A percentile compares a stretch with the other conserved stretches of the same genome.
phyloP scores from a whole-genome alignment of 768 basidiomycete species.

The Omphalotus guepiniiformis region DNA sequence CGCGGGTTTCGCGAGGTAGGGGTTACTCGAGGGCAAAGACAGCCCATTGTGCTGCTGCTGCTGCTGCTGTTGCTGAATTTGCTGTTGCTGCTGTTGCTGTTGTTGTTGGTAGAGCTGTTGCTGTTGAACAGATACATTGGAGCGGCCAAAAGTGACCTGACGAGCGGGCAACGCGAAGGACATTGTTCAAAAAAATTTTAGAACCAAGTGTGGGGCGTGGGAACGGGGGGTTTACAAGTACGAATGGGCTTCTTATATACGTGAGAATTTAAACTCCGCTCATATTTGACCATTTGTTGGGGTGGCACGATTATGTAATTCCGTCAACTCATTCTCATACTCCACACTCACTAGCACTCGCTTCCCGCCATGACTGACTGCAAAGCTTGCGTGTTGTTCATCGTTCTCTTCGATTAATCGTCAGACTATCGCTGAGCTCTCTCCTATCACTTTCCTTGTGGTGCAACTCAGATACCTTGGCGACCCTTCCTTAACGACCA shows the following conservation, averaged over 20 bases:
- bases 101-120: constrained; percentile 6
- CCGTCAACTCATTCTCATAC: too few species aligned
- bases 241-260: neutral
- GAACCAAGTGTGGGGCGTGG: constrained; percentile 1
- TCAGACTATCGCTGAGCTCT: too few species aligned
- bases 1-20: constrained; percentile 39
- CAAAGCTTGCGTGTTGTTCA: too few species aligned
- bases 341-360: too few species aligned
- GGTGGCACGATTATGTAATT: too few species aligned
- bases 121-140: constrained; percentile 4
- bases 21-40: constrained; percentile 56
- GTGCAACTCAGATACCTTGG: too few species aligned
- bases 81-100: constrained; percentile 15
- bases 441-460: too few species aligned
- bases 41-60: constrained; percentile 32
- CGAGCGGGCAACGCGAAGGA: constrained; percentile 8
- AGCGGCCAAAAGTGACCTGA: constrained; percentile 9
- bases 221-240: neutral
- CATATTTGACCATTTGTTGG: neutral
- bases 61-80: constrained; percentile 14
- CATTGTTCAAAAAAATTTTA: constrained; percentile 4
- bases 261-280: neutral
- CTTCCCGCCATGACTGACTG: too few species aligned
- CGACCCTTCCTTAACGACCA: too few species aligned
- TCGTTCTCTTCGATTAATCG: too few species aligned